Conservation (phyloP, 1,284 basidiomycete species). For the Leccinum colubrinum region DNA sequence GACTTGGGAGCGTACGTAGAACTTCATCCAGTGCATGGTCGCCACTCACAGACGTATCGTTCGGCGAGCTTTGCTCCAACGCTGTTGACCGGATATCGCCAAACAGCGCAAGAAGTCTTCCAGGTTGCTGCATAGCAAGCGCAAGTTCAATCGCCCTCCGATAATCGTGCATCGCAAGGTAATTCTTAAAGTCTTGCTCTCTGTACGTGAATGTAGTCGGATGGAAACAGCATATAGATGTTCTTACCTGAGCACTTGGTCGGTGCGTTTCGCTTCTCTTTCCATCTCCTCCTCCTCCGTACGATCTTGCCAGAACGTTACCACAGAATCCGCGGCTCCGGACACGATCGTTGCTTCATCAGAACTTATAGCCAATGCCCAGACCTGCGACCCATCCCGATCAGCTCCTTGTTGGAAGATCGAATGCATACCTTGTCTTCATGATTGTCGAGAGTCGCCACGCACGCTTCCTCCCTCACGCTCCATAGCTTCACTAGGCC, state of each 20-base stretch:
- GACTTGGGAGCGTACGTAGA: conserved; percentile 64
- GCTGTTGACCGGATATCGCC: conserved; percentile 50
- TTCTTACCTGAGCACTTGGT: conserved; percentile 76
- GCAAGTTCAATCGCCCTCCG: conserved; percentile 89
- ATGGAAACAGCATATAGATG: conserved; percentile 2
- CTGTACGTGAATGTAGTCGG: conserved; percentile 39
- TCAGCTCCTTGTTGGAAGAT: background rate
- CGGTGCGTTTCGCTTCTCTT: conserved; percentile 67
- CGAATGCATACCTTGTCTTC: conserved; percentile 79
- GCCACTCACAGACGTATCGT: conserved; percentile 54
- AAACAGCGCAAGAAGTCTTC: conserved; percentile 84
- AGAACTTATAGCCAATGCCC: conserved; percentile 82
- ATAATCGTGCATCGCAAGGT: conserved; percentile 87
- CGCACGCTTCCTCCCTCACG: conserved; percentile 84
- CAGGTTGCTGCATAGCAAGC: conserved; percentile 90
- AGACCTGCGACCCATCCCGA: conserved; percentile 57
- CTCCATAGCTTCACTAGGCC: conserved; percentile 97
- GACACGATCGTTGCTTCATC: conserved; percentile 86
- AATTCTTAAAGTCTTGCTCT: conserved; percentile 95
- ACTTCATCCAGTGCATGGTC: conserved; percentile 77
- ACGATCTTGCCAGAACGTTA: conserved; percentile 94
- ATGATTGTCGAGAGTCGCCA: conserved; percentile 91
- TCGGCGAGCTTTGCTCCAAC: conserved; percentile 15
- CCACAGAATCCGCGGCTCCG: conserved; percentile 91
- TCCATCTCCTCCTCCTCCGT: conserved; percentile 79